Evolutionary conservation across 2,329 filamentous ascomycete species (phyloP), one percentile per base, ranked within the genome.

Genomic region (Lecanicillium sp.): DNA sequence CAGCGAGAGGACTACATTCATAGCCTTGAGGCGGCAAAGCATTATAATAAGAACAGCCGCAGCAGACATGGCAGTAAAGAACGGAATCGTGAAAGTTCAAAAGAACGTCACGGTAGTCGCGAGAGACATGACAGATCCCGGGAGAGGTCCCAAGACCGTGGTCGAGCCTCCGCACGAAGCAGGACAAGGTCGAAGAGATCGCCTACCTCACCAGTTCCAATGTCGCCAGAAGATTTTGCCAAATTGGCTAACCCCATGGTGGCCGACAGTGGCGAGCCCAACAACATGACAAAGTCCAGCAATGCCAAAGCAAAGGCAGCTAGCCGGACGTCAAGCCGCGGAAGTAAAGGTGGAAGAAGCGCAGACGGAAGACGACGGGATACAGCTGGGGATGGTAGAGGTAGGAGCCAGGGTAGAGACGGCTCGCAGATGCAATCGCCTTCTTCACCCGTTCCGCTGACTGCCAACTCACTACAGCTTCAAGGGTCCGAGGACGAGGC

Each of bases 181-280:
- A 87, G 70, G 41, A 63, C 83, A 45, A 83, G 79, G 53, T 77
- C 83, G 14, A 94, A 95, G 61, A 74, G 85, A 16, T 95, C 90
- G 1, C 90, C 90, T 1, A 94, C 87, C 2, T 95, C 90, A 0
- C 90, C 90, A 0, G 74, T 95, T 2, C 87, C 89, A 3, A 95
- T 95, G 89, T 94, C 89, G 3, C 88, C 88, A 0, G 86, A 95
- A 50, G 88, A 95, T 51, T 57, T 85, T 43, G 76, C 78, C 52
- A 80, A 75, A 48, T 59, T 83, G 35, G 74, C 71, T 45, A 74
- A 66, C 1, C 65, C 69, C 1, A 62, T 53, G 19, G 50, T 52
- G 46, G 54, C 37, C 6, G 52, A 56, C 3, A 45, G 48, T 2
- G 55, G 49, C 14, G 70, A 72, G 15, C 66, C 70, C 4, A 48